Evolutionary conservation across 352 stramenopile genomes (phyloP).

Genomic region (Pythium dissimile): DNA sequence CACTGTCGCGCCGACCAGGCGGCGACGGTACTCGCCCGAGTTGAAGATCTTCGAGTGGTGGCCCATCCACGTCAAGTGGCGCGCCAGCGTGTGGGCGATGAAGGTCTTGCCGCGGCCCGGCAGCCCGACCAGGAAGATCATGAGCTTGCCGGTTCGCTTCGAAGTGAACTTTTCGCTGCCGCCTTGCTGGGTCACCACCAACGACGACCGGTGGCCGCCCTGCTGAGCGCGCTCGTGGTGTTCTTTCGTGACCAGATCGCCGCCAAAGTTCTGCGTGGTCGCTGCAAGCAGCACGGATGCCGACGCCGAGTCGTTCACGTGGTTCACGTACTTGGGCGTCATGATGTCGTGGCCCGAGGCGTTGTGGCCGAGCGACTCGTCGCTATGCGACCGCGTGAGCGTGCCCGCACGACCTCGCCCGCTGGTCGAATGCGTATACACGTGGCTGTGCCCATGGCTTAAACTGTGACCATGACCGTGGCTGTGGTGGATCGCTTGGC

Average conservation of each 20-base stretch:
- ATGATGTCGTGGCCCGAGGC: constrained; percentile 7
- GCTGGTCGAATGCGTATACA: too few species aligned
- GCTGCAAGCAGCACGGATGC: constrained; percentile 73
- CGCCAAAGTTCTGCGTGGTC: constrained; percentile 83
- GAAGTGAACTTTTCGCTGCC: constrained; percentile 34
- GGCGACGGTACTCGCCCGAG: constrained; percentile 76
- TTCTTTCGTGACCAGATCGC: constrained; percentile 77
- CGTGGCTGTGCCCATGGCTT: too few species aligned
- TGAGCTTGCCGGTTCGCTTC: constrained; percentile 61
- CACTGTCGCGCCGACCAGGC: constrained; percentile 57
- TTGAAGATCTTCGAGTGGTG: constrained; percentile 82
- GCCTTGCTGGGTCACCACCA: constrained; percentile 34
- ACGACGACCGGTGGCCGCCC: constrained; percentile 66
- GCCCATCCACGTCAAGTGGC: constrained; percentile 85
- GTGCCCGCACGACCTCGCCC: constrained; percentile 45
- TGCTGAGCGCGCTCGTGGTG: constrained; percentile 66
- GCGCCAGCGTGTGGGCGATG: constrained; percentile 76
- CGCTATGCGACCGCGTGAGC: constrained; percentile 68
- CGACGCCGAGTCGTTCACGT: constrained; percentile 59
- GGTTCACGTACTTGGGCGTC: constrained; percentile 69
- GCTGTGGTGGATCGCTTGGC: constrained; percentile 19
- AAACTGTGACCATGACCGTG: constrained; percentile 19
- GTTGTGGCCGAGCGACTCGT: constrained; percentile 47
- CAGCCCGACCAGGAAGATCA: constrained; percentile 78
- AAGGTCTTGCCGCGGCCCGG: constrained; percentile 83